Evolutionary conservation across 345 rosid genomes (phyloP).

Genomic region (Arabidopsis suecica): DNA sequence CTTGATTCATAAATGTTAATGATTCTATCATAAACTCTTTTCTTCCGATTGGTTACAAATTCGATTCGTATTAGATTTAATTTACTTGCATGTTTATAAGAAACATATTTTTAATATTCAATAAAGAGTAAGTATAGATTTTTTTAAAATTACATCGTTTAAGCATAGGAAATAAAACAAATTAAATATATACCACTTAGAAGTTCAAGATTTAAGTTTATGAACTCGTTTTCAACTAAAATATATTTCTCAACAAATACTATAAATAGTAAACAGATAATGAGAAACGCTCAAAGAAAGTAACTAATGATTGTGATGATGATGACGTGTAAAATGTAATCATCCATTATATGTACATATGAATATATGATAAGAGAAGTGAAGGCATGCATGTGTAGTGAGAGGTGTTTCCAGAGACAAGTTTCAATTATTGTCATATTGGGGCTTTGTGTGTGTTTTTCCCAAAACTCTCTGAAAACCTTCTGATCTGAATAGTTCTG

Average conservation of each 20-base stretch:
- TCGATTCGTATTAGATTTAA: background rate
- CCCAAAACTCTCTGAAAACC: conserved; percentile 25
- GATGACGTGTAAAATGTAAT: conserved; percentile 19
- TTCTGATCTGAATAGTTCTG: conserved; percentile 26
- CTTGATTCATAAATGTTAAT: background rate
- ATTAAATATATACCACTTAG: background rate
- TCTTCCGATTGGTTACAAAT: background rate
- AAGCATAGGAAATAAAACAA: background rate
- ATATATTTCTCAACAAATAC: background rate
- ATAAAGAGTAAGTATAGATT: background rate
- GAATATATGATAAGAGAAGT: conserved; percentile 22
- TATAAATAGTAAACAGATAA: background rate
- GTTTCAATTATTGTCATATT: conserved; percentile 35
- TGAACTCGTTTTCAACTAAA: background rate
- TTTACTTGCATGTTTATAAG: background rate
- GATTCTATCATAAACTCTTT: background rate
- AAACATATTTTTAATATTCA: background rate
- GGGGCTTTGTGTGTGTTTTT: conserved; percentile 32
- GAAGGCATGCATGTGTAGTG: conserved; percentile 38
- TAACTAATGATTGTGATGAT: conserved; percentile 3
- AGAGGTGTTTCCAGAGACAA: conserved; percentile 22
- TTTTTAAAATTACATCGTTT: background rate
- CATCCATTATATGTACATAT: conserved; percentile 11
- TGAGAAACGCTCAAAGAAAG: background rate
- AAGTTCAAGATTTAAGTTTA: background rate